Evolutionary conservation across 768 basidiomycete species (phyloP).

Genomic region (Boletellus ananiceps): DNA sequence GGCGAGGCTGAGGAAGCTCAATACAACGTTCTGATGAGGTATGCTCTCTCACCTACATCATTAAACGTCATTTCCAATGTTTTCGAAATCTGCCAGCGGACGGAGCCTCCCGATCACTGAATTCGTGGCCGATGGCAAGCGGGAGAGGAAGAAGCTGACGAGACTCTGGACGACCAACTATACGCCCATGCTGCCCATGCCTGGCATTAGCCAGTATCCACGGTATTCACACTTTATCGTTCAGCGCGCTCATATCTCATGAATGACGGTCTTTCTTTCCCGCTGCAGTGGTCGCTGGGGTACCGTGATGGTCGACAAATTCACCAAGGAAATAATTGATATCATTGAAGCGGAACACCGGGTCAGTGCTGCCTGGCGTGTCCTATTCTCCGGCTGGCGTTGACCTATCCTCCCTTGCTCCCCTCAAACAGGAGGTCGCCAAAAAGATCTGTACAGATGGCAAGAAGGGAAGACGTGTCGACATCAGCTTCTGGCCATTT

Average conservation of each 20-base stretch:
- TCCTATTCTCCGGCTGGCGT: no score
- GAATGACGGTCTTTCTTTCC: background rate
- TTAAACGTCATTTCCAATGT: background rate
- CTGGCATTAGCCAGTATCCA: background rate
- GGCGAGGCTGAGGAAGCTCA: background rate
- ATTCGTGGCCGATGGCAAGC: background rate
- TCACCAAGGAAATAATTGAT: slow-evolving; percentile 3
- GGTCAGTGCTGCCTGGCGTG: background rate
- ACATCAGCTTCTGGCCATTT: slow-evolving; percentile 14
- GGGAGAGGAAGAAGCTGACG: no score
- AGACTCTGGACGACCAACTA: no score
- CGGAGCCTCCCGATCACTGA: background rate
- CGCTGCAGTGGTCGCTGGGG: slow-evolving; percentile 9
- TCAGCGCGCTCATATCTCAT: no score
- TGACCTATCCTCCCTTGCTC: no score
- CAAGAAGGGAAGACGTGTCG: slow-evolving; percentile 1
- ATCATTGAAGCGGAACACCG: background rate
- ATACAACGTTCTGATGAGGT: background rate
- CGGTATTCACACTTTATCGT: background rate
- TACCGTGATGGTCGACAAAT: slow-evolving; percentile 8
- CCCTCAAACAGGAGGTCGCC: background rate
- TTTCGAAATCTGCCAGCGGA: background rate
- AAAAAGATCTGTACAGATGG: background rate
- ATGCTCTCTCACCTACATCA: background rate
- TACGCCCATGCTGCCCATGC: background rate